Base-by-base conservation (phyloP, 768 basidiomycete species). In the Sarcomyxa edulis region DNA sequence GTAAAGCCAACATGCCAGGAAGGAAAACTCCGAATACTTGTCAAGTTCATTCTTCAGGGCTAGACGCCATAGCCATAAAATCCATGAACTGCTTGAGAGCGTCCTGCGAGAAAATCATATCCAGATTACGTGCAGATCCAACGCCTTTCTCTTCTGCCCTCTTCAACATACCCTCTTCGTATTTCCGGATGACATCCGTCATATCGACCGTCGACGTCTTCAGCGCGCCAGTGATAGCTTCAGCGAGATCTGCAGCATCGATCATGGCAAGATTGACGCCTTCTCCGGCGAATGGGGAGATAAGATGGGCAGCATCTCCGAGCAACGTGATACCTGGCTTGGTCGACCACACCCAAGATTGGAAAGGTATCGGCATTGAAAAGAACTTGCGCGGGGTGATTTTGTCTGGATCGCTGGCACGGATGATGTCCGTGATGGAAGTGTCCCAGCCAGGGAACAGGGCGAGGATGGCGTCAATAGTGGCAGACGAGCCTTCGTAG, bases 271-370 rank as follows among this genome's bases (percentile, higher is more conserved):
- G 53, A 42, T 66, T 65, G 37, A 54, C 61, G 3, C 65, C 62
- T 14, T 58, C 57, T 5, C 65, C 61, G 2, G 53, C 55, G 39
- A 61, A 64, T 3, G 60, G 63, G 2, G 53, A 44, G 60, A 66
- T 62, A 7, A 59, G 39, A 41, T 66, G 63, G 9, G 61, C 63
- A 2, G 65, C 61, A 33, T 65, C 65, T 16, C 63, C 62, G 27
- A 58, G 34, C 10, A 42, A 25, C 10, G 34, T 35, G 34, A 35
- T 35, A 5, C 34, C 34, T n/a, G n/a, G n/a, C 23, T 35, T 35
- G 6, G 23, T 9, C 7, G 6, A 7, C n/a, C 16, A 19, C 7
- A 21, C 6, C 34, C 34, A 35, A 6, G 34, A 35, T 15, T 35
- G 34, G n/a, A 8, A 16, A 14, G 34, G 39, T n/a, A n/a, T n/a